phyloP scores from a whole-genome alignment of 371 early-diverging fungal species.

The Mucor irregularis region DNA sequence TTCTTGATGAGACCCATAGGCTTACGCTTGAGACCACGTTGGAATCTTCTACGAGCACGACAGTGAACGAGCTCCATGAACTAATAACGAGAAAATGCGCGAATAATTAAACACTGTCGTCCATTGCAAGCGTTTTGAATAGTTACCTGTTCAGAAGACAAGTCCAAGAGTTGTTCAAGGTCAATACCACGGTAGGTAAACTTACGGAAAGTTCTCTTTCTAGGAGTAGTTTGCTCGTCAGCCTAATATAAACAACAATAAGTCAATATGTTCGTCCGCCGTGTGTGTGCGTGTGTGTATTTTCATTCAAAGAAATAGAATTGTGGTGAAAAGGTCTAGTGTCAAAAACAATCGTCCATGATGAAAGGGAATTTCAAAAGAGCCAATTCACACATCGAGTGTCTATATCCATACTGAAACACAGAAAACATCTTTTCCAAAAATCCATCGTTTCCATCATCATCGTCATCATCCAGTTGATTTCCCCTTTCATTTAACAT shows the following conservation, averaged over 20 bases:
- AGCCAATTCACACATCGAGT: no score
- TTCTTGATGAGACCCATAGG: slow-evolving; percentile 96
- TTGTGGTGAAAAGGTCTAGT: neutral
- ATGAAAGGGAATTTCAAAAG: no score
- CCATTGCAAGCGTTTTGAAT: neutral
- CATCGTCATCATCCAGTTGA: no score
- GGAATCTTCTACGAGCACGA: slow-evolving; percentile 95
- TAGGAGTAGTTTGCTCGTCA: slow-evolving; percentile 49
- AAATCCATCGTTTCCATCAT: no score
- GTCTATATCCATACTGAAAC: no score
- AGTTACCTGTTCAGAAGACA: slow-evolving; percentile 35
- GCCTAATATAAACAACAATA: slow-evolving; percentile 35
- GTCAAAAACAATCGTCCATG: no score
- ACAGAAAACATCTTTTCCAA: no score
- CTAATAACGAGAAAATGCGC: slow-evolving; percentile 30
- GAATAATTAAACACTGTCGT: neutral
- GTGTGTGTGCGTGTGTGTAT: neutral
- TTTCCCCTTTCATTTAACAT: no score
- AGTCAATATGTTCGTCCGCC: neutral
- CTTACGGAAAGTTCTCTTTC: slow-evolving; percentile 96
- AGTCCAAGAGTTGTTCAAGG: slow-evolving; percentile 74
- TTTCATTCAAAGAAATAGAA: neutral
- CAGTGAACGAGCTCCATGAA: slow-evolving; percentile 94
- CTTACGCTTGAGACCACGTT: slow-evolving; percentile 96
- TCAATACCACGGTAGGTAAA: slow-evolving; percentile 98